Evolutionary conservation across 1,139 yeast species (phyloP).

Genomic region (Blastobotrys petasosporus): DNA sequence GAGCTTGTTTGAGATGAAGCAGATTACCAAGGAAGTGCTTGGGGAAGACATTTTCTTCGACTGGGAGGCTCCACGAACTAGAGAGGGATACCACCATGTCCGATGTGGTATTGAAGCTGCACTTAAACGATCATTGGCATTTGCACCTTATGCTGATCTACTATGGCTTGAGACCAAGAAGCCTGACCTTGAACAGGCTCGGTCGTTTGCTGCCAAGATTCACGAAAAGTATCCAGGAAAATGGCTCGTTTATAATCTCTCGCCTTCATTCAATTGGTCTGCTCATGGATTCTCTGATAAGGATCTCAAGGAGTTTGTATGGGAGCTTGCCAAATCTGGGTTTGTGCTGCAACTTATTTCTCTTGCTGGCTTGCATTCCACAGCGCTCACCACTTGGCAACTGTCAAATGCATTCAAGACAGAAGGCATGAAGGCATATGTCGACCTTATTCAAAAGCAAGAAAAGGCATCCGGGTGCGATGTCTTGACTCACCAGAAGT

Average conservation of each 20-base stretch:
- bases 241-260: conserved; percentile 52
- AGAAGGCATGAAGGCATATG: conserved; percentile 54
- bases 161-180: conserved; percentile 56
- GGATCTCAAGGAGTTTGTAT: conserved; percentile 44
- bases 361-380: conserved; percentile 49
- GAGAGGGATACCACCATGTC: conserved; percentile 51
- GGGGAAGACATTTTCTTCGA: conserved; percentile 40
- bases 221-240: conserved; percentile 46
- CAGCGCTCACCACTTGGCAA: conserved; percentile 47
- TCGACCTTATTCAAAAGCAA: conserved; percentile 43
- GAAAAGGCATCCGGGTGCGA: conserved; percentile 46
- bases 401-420: conserved; percentile 42
- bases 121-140: conserved; percentile 45
- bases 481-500: conserved; percentile 51
- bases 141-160: conserved; percentile 53
- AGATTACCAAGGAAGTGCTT: conserved; percentile 30
- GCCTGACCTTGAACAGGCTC: conserved; percentile 49
- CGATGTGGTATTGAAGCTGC: conserved; percentile 49
- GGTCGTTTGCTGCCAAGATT: conserved; percentile 42
- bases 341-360: conserved; percentile 50
- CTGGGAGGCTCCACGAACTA: conserved; percentile 55
- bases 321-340: conserved; percentile 51
- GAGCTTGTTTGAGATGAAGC: conserved; percentile 35
- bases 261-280: conserved; percentile 56
- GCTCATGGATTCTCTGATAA: conserved; percentile 47